These are phyloP conservation scores for Arachis stenosperma DNA, from an alignment of 306 rosid genomes.

Conservation along the genomic window DNA sequence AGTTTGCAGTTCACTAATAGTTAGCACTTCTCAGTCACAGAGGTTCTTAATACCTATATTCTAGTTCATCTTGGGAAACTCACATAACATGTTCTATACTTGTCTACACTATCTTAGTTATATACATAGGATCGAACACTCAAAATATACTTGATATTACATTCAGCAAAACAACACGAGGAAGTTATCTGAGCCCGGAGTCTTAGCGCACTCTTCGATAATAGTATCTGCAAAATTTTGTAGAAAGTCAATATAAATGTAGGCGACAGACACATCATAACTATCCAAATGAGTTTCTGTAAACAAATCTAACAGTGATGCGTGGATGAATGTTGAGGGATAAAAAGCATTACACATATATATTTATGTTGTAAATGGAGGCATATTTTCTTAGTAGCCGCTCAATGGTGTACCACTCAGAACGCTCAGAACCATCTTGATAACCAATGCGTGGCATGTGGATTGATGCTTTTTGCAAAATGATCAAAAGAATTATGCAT, in stretches of 20 bases:
- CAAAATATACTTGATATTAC: background rate
- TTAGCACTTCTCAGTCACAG: no score
- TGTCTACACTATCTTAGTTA: background rate
- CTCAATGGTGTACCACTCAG: slow-evolving; percentile 91
- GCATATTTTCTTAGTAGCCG: slow-evolving; percentile 91
- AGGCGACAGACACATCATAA: no score
- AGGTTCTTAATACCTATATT: no score
- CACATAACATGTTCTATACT: background rate
- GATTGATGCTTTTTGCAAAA: slow-evolving; percentile 63
- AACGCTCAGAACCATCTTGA: slow-evolving; percentile 91
- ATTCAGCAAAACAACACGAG: slow-evolving; percentile 8
- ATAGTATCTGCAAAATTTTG: slow-evolving; percentile 66
- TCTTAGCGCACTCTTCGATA: slow-evolving; percentile 56
- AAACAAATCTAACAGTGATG: background rate
- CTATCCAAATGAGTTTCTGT: background rate
- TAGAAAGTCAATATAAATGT: slow-evolving; percentile 13
- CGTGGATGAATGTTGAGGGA: slow-evolving; percentile 1
- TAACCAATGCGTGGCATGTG: slow-evolving; percentile 97
- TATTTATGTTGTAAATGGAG: slow-evolving; percentile 63
- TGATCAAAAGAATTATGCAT: slow-evolving; percentile 3
- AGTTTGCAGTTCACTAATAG: no score
- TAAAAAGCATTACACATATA: slow-evolving; percentile 66
- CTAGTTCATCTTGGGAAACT: no score
- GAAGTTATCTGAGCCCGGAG: slow-evolving; percentile 20
- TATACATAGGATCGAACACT: background rate